phyloP scores from a whole-genome alignment of 352 stramenopile genomes.

The Globisporangium paddicum region DNA sequence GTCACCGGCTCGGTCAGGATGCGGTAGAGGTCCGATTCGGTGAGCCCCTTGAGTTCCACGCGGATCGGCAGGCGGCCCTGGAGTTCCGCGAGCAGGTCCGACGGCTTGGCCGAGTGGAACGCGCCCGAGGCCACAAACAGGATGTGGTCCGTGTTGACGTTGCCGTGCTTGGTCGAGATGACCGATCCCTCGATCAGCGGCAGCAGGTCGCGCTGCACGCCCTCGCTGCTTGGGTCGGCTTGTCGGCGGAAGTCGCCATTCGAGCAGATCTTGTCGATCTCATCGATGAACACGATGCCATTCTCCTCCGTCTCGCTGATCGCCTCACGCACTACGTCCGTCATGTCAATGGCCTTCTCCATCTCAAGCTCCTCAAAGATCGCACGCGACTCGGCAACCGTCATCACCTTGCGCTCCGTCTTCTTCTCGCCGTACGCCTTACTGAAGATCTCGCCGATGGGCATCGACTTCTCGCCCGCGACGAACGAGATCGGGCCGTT shows the following conservation, averaged over 20 bases:
- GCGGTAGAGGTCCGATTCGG: constrained; percentile 98
- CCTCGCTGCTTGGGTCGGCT: constrained; percentile 96
- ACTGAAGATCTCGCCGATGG: constrained; percentile 63
- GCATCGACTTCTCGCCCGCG: constrained; percentile 63
- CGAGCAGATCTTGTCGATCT: constrained; percentile 99
- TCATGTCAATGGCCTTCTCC: constrained; percentile 92
- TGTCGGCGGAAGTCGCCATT: constrained; percentile 90
- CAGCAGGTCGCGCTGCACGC: constrained; percentile 98
- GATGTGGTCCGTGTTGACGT: constrained; percentile 99
- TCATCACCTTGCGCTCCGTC: constrained; percentile 91
- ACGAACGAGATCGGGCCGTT: constrained; percentile 66
- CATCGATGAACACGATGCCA: constrained; percentile 99
- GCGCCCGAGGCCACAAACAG: constrained; percentile 97
- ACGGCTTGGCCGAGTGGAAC: constrained; percentile 98
- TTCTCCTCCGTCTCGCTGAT: constrained; percentile 96
- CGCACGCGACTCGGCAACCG: constrained; percentile 90
- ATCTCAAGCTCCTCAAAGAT: constrained; percentile 96
- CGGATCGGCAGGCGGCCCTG: constrained; percentile 98
- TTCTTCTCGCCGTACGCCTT: constrained; percentile 80
- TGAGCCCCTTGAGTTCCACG: constrained; percentile 98
- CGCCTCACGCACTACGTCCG: constrained; percentile 80
- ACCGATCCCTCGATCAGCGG: constrained; percentile 98
- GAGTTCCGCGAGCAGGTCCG: constrained; percentile 97
- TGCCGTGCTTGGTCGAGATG: constrained; percentile 98
- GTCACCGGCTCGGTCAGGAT: constrained; percentile 99